phyloP scores from a whole-genome alignment of 169 alveolate genomes.

The Plasmodium vivax region DNA sequence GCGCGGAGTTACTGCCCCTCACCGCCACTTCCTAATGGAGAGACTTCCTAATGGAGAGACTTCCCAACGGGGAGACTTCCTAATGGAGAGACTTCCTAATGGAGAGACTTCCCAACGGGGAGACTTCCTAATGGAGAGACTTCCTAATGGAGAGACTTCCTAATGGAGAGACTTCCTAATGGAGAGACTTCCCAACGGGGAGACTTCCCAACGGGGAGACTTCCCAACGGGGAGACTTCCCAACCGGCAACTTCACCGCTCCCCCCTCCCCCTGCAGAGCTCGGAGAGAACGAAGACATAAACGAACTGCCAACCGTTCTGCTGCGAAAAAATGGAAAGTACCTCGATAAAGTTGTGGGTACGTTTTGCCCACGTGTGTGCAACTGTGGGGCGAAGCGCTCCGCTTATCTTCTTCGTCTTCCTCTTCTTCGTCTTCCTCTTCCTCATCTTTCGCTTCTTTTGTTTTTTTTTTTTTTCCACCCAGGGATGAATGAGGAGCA shows the following conservation, averaged over 20 bases:
- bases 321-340: constrained; percentile 58
- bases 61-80: too few species aligned
- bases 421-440: not conserved
- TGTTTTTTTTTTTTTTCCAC: not conserved
- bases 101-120: too few species aligned
- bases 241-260: not conserved
- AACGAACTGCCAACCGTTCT: constrained; percentile 62
- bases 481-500: constrained; percentile 55
- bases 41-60: too few species aligned
- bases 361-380: not conserved
- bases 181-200: too few species aligned
- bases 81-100: too few species aligned
- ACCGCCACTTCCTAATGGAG: not conserved
- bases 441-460: not conserved
- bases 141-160: too few species aligned
- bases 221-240: too few species aligned
- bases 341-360: constrained; percentile 62
- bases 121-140: not conserved
- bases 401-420: not conserved
- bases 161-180: not conserved
- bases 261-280: not conserved
- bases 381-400: not conserved
- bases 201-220: too few species aligned
- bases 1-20: not conserved
- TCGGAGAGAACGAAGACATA: constrained; percentile 71